These are phyloP conservation scores for Emmonsiellopsis sp. DNA, from an alignment of 2,329 filamentous ascomycete genomes.

Conservation along the genomic window DNA sequence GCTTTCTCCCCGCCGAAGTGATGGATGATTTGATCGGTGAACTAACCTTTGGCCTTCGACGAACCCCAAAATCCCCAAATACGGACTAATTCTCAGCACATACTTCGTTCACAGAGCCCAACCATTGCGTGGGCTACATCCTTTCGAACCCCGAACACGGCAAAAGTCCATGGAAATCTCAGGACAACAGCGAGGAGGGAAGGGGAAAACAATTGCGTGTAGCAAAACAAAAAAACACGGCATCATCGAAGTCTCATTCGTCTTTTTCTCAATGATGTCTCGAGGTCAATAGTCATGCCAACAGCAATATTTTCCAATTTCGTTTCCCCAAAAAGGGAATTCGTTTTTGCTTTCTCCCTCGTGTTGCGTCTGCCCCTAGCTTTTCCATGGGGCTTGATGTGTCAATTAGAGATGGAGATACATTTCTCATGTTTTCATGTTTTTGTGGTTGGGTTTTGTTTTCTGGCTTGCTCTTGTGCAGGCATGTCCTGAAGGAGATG, in stretches of 20 bases:
- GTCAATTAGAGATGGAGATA: constrained; percentile 35
- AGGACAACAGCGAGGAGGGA: background rate
- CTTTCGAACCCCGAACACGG: background rate
- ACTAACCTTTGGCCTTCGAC: too few relatives aligned
- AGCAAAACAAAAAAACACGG: constrained; percentile 13
- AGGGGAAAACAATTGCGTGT: background rate
- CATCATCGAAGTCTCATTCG: constrained; percentile 38
- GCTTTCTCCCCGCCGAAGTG: too few relatives aligned
- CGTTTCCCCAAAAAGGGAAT: background rate
- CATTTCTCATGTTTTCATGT: constrained; percentile 18
- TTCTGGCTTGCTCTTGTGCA: too few relatives aligned
- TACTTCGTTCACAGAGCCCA: too few relatives aligned
- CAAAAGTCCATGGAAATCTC: background rate
- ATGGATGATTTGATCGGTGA: too few relatives aligned
- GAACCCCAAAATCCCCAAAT: too few relatives aligned
- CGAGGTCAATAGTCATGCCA: constrained; percentile 37
- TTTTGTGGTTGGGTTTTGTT: background rate
- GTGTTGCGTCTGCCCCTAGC: constrained; percentile 33
- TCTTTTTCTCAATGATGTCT: constrained; percentile 26
- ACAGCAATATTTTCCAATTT: constrained; percentile 21
- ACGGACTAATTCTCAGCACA: too few relatives aligned
- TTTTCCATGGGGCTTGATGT: constrained; percentile 27
- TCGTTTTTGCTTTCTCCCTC: constrained; percentile 22
- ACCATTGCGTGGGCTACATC: too few relatives aligned
- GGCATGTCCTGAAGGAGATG: too few relatives aligned